phyloP scores from a whole-genome alignment of 768 basidiomycete genomes.

The Gloeophyllum trabeum region DNA sequence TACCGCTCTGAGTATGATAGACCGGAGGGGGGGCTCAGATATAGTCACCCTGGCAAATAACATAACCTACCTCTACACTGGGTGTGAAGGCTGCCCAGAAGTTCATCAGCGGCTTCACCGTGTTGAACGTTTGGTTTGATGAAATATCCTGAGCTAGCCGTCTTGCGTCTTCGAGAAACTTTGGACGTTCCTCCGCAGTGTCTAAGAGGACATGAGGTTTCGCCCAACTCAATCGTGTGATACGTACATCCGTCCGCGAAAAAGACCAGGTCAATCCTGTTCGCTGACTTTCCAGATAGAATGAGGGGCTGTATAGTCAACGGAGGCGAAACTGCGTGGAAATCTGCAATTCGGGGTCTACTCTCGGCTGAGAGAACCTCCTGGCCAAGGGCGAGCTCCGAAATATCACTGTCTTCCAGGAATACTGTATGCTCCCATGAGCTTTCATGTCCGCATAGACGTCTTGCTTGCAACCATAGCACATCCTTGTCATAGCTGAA shows the following conservation, averaged over 20 bases:
- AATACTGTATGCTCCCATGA: not conserved
- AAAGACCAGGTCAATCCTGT: constrained; percentile 67
- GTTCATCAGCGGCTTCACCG: constrained; percentile 65
- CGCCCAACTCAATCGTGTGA: not conserved
- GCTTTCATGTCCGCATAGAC: not conserved
- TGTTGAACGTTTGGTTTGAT: constrained; percentile 64
- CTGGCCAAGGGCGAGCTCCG: not conserved
- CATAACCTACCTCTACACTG: constrained; percentile 47
- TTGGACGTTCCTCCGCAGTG: constrained; percentile 37
- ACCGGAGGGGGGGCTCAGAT: not conserved
- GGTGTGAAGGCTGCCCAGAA: constrained; percentile 76
- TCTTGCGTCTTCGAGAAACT: constrained; percentile 55
- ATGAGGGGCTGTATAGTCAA: constrained; percentile 47
- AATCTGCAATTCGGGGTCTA: not conserved
- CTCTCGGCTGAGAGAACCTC: not conserved
- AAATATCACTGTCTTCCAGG: not conserved
- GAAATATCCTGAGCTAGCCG: constrained; percentile 62
- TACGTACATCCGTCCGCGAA: constrained; percentile 71
- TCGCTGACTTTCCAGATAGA: constrained; percentile 47
- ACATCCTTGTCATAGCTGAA: not conserved
- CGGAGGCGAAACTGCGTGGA: constrained; percentile 20
- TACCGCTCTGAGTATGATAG: constrained; percentile 40
- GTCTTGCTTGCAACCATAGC: not conserved
- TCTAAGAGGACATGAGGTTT: constrained; percentile 25
- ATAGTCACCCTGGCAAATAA: not conserved